Evolutionary conservation across 805 yeast genomes (phyloP).

Genomic region (Metahyphopichia silvanorum): DNA sequence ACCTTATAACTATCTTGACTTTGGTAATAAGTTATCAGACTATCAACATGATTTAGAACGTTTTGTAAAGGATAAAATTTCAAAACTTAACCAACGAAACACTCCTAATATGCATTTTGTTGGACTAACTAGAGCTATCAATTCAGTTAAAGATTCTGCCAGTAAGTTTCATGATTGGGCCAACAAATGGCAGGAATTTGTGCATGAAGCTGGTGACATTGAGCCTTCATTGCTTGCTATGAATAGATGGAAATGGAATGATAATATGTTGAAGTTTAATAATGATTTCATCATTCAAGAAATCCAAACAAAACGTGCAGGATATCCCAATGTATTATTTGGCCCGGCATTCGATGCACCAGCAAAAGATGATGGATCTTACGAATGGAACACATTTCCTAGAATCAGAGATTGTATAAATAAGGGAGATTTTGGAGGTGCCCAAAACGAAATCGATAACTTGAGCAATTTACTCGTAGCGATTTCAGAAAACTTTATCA

Average conservation of each 20-base stretch:
- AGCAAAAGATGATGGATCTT: constrained; percentile 24
- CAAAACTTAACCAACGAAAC: constrained; percentile 5
- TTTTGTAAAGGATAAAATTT: constrained; percentile 26
- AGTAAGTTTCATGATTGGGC: constrained; percentile 50
- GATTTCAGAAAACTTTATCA: constrained; percentile 12
- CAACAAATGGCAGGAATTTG: constrained; percentile 57
- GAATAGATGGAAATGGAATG: constrained; percentile 79
- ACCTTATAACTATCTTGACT: constrained; percentile 57
- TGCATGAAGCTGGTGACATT: constrained; percentile 41
- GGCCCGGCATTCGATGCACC: constrained; percentile 70
- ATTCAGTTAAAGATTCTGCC: constrained; percentile 32
- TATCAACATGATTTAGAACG: constrained; percentile 46
- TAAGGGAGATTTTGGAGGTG: constrained; percentile 45
- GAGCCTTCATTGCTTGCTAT: constrained; percentile 74
- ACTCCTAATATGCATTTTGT: constrained; percentile 20
- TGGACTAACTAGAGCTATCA: constrained; percentile 21
- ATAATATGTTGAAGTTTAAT: constrained; percentile 56
- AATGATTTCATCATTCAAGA: constrained; percentile 45
- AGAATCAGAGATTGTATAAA: constrained; percentile 66
- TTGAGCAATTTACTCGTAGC: constrained; percentile 28
- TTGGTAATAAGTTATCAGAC: constrained; percentile 41
- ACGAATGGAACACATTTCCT: constrained; percentile 70
- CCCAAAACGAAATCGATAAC: constrained; percentile 50
- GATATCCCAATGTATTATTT: constrained; percentile 63
- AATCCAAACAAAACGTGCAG: constrained; percentile 51